Base-by-base conservation (phyloP, 2,329 filamentous ascomycete species). In the Lecanicillium sp. region DNA sequence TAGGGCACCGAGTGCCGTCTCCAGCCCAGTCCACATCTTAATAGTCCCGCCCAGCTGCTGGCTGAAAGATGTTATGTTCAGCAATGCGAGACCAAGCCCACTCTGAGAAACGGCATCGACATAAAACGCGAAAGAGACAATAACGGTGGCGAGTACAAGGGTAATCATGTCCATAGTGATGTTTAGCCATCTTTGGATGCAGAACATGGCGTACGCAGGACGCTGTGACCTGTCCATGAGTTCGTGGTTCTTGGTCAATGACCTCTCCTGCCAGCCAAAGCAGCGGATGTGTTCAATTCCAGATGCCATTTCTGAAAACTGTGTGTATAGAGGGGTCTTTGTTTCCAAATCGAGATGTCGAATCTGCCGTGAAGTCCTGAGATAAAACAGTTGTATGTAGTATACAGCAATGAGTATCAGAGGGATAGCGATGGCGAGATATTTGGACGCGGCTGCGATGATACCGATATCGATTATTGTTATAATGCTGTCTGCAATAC, bases 281-380 rank as follows among this genome's bases (percentile, higher is more conserved):
- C 13, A 4, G 4, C 39, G 33, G 6, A 41, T 37, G 11, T 41
- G 17, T 1, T 27, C 9, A 19, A 41, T 12, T 5, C 39, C 39
- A 5, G 22, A 18, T 4, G 34, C 11, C 3, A 18, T 15, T 6
- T 41, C 39, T n/a, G 19, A 15, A 3, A 41, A 15, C 8, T 22
- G n/a, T 6, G 33, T 28, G 2, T 32, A 33, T 3, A 41, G 17
- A 0, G 39, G 39, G 3, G 34, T 29, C 2, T 37, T 33, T 17
- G 33, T 3, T 12, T 41, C 39, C 2, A 41, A n/a, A 6, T 41
- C 22, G 2, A 41, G 17, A 1, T 10, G 20, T 14, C 39, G 11
- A 5, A 41, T 33, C 7, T 41, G 39, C 4, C 34, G 33, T 10
- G 39, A 41, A 13, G 39, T 37, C 1, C 20, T 19, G n/a, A 41